Percentiles rank a stretch among this genome's conserved stretches.
Conservation (phyloP, 345 rosid genomes). For the Salix brachista region DNA sequence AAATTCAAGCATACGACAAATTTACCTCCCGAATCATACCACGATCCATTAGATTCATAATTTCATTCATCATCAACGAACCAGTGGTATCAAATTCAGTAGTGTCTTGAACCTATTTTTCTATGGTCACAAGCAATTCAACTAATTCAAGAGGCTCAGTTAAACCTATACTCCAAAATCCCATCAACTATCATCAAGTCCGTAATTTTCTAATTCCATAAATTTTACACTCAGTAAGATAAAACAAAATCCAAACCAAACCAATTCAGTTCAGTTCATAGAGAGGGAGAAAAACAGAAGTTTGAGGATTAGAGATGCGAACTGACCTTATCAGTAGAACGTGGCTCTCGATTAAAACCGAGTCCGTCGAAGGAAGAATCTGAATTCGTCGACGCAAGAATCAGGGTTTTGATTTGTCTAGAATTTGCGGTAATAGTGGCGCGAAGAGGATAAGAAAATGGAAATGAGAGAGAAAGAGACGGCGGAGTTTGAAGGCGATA, state of each 20-base stretch:
- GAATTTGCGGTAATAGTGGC: slow-evolving; percentile 7
- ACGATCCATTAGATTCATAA: background rate
- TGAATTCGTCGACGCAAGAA: slow-evolving; percentile 32
- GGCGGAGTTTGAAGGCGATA: background rate
- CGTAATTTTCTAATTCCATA: background rate
- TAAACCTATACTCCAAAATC: background rate
- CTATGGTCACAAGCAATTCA: background rate
- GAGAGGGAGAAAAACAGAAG: background rate
- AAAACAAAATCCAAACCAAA: background rate
- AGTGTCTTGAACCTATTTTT: background rate
- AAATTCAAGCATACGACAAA: background rate
- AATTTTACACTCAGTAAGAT: background rate
- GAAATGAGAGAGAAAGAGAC: background rate
- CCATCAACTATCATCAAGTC: background rate
- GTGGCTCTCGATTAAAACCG: slow-evolving; percentile 28
- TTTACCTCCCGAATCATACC: background rate
- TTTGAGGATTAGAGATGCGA: background rate
- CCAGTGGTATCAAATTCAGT: background rate
- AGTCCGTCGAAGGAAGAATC: slow-evolving; percentile 49
- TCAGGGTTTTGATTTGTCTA: slow-evolving; percentile 26
- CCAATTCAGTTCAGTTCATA: background rate
- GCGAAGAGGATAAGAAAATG: background rate
- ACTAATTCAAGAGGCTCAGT: background rate
- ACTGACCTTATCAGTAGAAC: slow-evolving; percentile 44
- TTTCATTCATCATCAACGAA: background rate